Percentiles rank a stretch among this genome's conserved stretches.
phyloP scores from a whole-genome alignment of 2,329 filamentous ascomycete genomes.

The Zelopaecilomyces penicillatus region DNA sequence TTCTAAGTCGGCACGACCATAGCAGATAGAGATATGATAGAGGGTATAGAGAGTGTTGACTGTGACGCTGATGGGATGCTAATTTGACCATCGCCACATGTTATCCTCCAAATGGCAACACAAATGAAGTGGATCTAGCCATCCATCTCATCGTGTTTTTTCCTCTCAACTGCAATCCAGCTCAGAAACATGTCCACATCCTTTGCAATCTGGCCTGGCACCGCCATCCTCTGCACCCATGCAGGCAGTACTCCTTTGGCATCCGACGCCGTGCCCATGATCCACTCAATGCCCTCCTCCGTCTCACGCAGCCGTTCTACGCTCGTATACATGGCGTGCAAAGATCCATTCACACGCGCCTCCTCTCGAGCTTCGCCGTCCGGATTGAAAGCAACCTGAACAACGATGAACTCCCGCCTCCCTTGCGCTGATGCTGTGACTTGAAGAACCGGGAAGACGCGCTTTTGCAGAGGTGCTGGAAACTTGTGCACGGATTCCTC shows the following conservation, averaged over 20 bases:
- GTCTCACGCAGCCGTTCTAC: conserved; percentile 52
- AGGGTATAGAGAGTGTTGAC: too few relatives aligned
- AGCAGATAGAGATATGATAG: too few relatives aligned
- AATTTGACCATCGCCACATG: too few relatives aligned
- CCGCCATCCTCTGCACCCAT: conserved; percentile 55
- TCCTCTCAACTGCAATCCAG: conserved; percentile 47
- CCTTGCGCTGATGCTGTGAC: conserved; percentile 39
- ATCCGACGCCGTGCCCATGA: conserved; percentile 69
- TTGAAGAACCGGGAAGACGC: conserved; percentile 60
- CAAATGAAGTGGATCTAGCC: neutral
- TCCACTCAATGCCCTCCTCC: conserved; percentile 53
- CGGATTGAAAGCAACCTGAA: conserved; percentile 39
- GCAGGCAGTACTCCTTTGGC: conserved; percentile 58
- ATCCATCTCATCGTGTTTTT: conserved; percentile 8
- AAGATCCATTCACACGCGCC: conserved; percentile 32
- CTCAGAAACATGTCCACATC: conserved; percentile 61
- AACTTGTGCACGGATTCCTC: conserved; percentile 61
- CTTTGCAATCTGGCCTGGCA: conserved; percentile 57
- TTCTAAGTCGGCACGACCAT: too few relatives aligned
- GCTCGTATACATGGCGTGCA: conserved; percentile 54
- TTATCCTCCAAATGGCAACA: too few relatives aligned
- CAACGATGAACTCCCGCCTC: conserved; percentile 43
- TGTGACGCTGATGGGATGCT: too few relatives aligned
- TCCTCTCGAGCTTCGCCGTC: conserved; percentile 1
- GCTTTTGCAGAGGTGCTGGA: conserved; percentile 49